These are phyloP conservation scores for Pleurotus salmoneostramineus DNA, from an alignment of 768 basidiomycete species.

Conservation along the genomic window DNA sequence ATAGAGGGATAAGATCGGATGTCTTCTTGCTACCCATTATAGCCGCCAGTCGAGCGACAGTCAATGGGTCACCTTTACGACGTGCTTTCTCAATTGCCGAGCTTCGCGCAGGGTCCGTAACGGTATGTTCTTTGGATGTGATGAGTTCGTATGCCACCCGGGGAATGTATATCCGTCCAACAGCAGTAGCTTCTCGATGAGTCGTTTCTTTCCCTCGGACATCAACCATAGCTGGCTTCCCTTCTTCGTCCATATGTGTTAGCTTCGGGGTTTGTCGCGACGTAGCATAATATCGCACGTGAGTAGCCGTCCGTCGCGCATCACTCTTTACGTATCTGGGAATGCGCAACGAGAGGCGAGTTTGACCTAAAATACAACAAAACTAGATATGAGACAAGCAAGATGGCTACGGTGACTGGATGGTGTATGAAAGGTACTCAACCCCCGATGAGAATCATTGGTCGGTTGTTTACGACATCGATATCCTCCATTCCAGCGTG, in stretches of 20 bases:
- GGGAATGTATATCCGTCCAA: conserved; percentile 69
- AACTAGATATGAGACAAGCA: background rate
- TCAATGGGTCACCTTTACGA: conserved; percentile 67
- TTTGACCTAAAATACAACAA: background rate
- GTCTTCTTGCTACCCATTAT: conserved; percentile 89
- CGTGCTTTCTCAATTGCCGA: conserved; percentile 38
- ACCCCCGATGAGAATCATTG: conserved; percentile 95
- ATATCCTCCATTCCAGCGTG: conserved; percentile 84
- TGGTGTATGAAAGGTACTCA: conserved; percentile 45
- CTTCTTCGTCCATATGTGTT: conserved; percentile 71
- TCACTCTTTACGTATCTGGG: background rate
- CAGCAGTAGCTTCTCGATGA: conserved; percentile 69
- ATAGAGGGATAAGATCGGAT: conserved; percentile 79
- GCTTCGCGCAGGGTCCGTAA: conserved; percentile 7
- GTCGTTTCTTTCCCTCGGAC: conserved; percentile 61
- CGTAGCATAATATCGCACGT: conserved; percentile 21
- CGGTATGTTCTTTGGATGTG: conserved; percentile 33
- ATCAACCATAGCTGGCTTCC: conserved; percentile 82
- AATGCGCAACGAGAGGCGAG: background rate
- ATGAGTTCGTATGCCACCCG: conserved; percentile 62
- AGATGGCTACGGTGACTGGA: background rate
- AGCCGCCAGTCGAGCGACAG: conserved; percentile 78
- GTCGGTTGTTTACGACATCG: conserved; percentile 71
- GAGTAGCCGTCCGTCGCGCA: conserved; percentile 13
- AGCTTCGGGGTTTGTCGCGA: conserved; percentile 25